Evolutionary conservation across 176 grass and related monocot species (phyloP), one percentile per base, ranked within the genome.

Genomic region (Saccharum spontaneum): DNA sequence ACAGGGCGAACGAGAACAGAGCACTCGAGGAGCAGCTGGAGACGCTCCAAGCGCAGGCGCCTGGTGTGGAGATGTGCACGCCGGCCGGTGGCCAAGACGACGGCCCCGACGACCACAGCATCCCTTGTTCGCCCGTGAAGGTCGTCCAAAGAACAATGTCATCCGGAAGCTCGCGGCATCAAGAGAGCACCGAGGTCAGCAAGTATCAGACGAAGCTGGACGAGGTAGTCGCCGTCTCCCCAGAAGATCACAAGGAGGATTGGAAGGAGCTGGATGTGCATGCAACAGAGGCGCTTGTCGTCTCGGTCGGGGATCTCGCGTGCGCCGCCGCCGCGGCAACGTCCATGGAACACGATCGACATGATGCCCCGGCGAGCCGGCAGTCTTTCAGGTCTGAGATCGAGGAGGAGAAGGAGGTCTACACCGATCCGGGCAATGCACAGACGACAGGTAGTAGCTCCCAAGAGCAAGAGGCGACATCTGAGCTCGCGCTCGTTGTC

Each of bases 351-450:
- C 16, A 54, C 0, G 55, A 33, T 0, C 40, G 3, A n/a, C 40
- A 15, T 1, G 61, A 41, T 5, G 81, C 24, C 4, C 75, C 67
- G 17, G 10, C 36, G 54, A 57, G 59, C 6, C 59, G 48, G 24
- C 46, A 3, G 12, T 68, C 82, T 6, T 62, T 39, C 82, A 69
- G 49, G 17, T 81, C 15, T 0, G 87, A 85, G 75, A 90, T 95
- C 20, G 85, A 91, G 85, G 90, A 98, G 77, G 87, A 84, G 90
- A 91, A 86, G 80, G 90, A 87, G 61, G 90, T 90, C 8, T 69
- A 10, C 87, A 50, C 81, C 18, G 90, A 97, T 54, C 83, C 79
- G 2, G 87, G 81, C 64, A 74, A 65, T 34, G 77, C 39, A 69
- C 76, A 61, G 16, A 2, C 37, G n/a, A 33, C 22, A 52, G 80